phyloP scores from a whole-genome alignment of 192 early-diverging fungal genomes.

The Backusella australiensis region DNA sequence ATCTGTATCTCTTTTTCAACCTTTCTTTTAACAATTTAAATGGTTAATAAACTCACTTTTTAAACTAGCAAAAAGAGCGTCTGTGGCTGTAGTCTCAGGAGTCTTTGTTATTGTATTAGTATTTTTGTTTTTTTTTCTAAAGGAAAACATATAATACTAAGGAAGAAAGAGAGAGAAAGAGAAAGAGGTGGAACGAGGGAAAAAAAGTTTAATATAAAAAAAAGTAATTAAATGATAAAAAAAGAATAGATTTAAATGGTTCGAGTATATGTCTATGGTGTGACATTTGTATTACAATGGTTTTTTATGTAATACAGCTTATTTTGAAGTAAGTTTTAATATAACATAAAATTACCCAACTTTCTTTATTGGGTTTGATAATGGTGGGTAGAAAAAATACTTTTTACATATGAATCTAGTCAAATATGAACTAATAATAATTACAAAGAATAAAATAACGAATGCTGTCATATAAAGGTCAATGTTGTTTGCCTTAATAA shows the following conservation, averaged over 20 bases:
- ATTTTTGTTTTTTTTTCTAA: neutral
- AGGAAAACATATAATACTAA: neutral
- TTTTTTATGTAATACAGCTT: neutral
- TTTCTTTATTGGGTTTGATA: neutral
- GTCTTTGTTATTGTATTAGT: neutral
- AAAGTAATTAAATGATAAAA: neutral
- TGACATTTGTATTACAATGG: neutral
- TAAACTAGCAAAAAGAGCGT: neutral
- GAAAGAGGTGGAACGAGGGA: neutral
- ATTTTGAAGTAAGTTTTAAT: neutral
- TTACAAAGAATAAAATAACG: neutral
- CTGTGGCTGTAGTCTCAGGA: neutral
- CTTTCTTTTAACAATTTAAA: neutral
- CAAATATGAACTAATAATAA: neutral
- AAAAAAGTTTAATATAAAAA: neutral
- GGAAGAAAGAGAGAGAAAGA: neutral
- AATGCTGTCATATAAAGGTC: neutral
- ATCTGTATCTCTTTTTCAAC: neutral
- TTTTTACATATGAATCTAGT: neutral
- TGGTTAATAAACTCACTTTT: neutral
- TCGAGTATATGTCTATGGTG: neutral
- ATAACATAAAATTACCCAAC: neutral
- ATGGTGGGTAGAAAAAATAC: neutral
- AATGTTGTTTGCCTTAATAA: neutral
- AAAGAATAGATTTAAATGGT: conserved; percentile 5